phyloP scores from a whole-genome alignment of 768 basidiomycete genomes.

The Trametes punicea region DNA sequence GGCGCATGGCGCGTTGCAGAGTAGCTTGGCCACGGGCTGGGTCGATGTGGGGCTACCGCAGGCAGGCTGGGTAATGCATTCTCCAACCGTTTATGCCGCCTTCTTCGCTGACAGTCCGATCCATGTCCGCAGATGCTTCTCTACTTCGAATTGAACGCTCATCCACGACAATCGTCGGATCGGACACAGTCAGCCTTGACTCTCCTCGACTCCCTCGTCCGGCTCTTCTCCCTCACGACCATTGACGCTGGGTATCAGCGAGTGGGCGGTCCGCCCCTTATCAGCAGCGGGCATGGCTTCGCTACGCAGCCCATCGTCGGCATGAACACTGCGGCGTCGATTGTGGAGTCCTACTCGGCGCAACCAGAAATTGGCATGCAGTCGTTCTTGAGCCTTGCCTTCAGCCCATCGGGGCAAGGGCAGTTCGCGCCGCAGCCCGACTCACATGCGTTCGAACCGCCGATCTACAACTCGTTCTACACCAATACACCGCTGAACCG shows the following conservation, averaged over 20 bases:
- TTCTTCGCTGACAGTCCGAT: not conserved
- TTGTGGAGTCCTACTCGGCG: not conserved
- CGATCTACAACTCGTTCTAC: not conserved
- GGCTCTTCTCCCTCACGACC: conserved; percentile 37
- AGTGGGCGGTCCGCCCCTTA: conserved; percentile 40
- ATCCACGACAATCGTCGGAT: not conserved
- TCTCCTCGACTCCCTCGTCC: conserved; percentile 15
- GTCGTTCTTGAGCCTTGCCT: too few species aligned
- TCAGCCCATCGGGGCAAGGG: not conserved
- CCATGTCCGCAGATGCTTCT: conserved; percentile 11
- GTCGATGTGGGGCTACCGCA: conserved; percentile 25
- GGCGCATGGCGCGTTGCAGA: conserved; percentile 43
- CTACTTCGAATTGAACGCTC: conserved; percentile 15
- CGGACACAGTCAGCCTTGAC: conserved; percentile 8
- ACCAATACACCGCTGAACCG: not conserved
- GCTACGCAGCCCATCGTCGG: not conserved
- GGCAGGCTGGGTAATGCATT: conserved; percentile 7
- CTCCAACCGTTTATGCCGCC: not conserved
- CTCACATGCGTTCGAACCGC: not conserved
- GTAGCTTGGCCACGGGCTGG: conserved; percentile 63
- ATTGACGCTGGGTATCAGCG: conserved; percentile 34
- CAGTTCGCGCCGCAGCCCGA: not conserved
- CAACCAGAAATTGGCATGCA: not conserved
- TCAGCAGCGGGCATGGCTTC: not conserved
- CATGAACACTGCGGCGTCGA: not conserved